Evolutionary conservation across 2,329 filamentous ascomycete genomes (phyloP), one percentile per base, ranked within the genome.

Genomic region (Pestalotiopsis sp.): DNA sequence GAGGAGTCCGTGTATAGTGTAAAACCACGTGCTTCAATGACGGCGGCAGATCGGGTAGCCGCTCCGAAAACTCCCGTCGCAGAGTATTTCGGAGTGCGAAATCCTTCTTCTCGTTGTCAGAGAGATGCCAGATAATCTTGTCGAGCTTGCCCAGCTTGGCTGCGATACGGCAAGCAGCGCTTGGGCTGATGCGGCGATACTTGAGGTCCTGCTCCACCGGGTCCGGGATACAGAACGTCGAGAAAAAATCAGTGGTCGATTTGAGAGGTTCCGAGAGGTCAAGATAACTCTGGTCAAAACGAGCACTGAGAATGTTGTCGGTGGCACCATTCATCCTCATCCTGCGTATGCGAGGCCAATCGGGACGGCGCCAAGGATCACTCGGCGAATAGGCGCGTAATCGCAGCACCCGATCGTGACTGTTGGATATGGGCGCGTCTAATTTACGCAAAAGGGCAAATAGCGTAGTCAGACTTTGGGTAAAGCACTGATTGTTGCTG

Each of bases 41-140:
- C n/a, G 3, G 61, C 39, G 61, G 61, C 38, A 64, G 39, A 64
- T 23, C 36, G 36, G 36, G 14, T 14, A 64, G 61, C 17, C 38
- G 39, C 39, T 49, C 36, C 39, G 61, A 17, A 41, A 64, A 41
- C 5, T 64, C 61, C 39, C 25, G 61, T n/a, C 61, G 2, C 31
- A 49, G 23, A 49, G 36, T 9, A 4, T 49, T 41, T 9, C 61
- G 31, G 25, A 64, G 61, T 41, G 31, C 2, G 14, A 45, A 9
- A 7, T 64, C 61, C 61, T 49, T 41, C 39, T 64, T 64, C 61
- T 64, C 61, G 39, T 64, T 64, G 61, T 64, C 61, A 49, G 61
- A 64, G 20, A 64, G 38, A 64, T 64, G 61, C 61, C 61, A 64
- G 3, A 49, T 49, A 20, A 49, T 64, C 31, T 41, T 41, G 20